These are phyloP conservation scores for Oryza australiensis DNA, from an alignment of 176 grass and related monocot species.

Conservation along the genomic window DNA sequence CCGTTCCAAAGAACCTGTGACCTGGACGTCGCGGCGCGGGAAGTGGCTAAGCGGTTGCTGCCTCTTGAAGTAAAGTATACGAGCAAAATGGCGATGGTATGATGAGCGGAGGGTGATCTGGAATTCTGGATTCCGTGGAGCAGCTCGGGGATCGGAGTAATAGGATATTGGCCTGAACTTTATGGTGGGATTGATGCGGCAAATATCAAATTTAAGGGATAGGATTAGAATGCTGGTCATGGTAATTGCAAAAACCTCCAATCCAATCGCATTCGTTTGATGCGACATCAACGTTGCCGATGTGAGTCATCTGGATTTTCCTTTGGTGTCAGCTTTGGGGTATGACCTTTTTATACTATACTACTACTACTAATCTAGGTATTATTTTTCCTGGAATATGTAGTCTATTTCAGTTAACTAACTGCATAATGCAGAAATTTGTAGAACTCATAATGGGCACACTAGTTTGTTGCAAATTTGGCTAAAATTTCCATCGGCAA, in stretches of 20 bases:
- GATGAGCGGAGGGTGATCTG: slow-evolving; percentile 21
- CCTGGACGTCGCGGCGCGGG: neutral
- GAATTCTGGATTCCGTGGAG: slow-evolving; percentile 20
- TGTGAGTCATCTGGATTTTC: neutral
- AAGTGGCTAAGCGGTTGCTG: slow-evolving; percentile 45
- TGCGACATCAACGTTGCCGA: slow-evolving; percentile 16
- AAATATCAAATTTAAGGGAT: slow-evolving; percentile 6
- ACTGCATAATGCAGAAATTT: neutral
- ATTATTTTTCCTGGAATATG: neutral
- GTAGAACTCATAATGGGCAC: neutral
- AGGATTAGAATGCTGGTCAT: neutral
- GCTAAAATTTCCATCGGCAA: neutral
- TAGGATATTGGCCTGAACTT: neutral
- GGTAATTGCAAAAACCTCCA: neutral
- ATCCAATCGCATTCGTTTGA: neutral
- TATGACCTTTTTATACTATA: neutral
- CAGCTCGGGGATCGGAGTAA: neutral
- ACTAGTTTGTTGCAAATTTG: neutral
- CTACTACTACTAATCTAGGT: neutral
- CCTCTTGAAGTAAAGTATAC: slow-evolving; percentile 45
- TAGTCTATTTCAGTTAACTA: neutral
- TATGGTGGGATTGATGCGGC: neutral
- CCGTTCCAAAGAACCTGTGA: slow-evolving; percentile 27
- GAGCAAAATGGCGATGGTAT: slow-evolving; percentile 34
- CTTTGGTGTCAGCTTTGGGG: neutral